A percentile compares a stretch with the other conserved stretches of the same genome.
phyloP scores from a whole-genome alignment of 192 early-diverging fungal species.

The Podila horticola region DNA sequence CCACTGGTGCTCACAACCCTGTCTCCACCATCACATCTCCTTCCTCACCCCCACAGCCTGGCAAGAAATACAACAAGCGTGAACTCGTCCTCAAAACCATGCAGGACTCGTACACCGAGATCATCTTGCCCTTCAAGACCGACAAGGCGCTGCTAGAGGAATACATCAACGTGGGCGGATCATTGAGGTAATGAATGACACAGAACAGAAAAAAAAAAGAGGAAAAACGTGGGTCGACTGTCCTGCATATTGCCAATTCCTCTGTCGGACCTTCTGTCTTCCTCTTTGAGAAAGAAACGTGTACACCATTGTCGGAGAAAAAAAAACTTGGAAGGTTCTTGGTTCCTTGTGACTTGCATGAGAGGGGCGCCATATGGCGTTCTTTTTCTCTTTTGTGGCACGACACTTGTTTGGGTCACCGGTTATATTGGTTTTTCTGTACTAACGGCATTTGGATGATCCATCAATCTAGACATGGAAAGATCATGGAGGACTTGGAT shows the following conservation, averaged over 20 bases:
- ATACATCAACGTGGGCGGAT: conserved; percentile 80
- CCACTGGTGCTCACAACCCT: conserved; percentile 5
- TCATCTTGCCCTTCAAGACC: conserved; percentile 80
- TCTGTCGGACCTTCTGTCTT: not conserved
- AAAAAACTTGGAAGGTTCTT: no score
- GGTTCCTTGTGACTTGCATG: no score
- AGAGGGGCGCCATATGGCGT: no score
- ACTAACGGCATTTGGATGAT: no score
- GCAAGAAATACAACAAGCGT: conserved; percentile 17
- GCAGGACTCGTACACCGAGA: conserved; percentile 78
- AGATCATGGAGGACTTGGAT: conserved; percentile 87
- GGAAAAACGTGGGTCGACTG: no score
- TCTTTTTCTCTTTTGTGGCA: no score
- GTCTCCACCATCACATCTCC: not conserved
- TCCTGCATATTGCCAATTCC: no score
- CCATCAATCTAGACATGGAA: conserved; percentile 63
- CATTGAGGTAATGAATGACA: conserved; percentile 59
- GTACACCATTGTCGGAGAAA: no score
- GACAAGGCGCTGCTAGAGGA: conserved; percentile 76
- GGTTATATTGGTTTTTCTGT: no score
- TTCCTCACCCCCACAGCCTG: conserved; percentile 3
- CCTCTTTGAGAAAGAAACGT: not conserved
- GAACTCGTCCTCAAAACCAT: conserved; percentile 64
- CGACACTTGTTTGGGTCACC: no score
- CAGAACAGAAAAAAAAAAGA: not conserved